Base-by-base conservation (phyloP, 176 grass and related monocot species). In the Neostapfia colusana region DNA sequence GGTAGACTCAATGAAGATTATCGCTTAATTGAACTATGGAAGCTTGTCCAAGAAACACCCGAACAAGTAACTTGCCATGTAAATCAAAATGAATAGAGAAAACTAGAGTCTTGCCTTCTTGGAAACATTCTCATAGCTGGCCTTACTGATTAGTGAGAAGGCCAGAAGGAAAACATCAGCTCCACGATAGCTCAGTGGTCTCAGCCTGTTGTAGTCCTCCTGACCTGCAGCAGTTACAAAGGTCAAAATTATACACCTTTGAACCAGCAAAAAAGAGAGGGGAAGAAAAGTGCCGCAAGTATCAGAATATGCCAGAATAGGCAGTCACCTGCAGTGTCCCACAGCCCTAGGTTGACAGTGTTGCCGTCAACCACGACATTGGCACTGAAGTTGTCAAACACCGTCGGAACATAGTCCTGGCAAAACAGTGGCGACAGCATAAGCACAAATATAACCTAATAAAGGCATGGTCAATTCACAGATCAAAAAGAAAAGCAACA, bases 71-170 rank as follows among this genome's bases (percentile, higher is more conserved):
- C 8, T 12, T 17, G 28, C 10, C 20, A 7, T 14, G 27, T 7
- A 79, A 67, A 85, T n/a, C 18, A 59, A 72, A 38, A 18, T 5
- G 16, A 66, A 75, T 34, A 66, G 4, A 74, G 63, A 81, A 40
- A 65, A 41, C 24, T 20, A 69, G 67, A 40, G n/a, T 43, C 86
- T 89, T 89, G 61, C 90, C 90, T 92, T 92, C 86, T 89, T 92
- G 7, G 90, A 88, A 83, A 92, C 90, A 78, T 92, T 92, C 78
- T 86, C 86, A 56, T 92, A 92, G 39, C 86, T 92, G 54, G 90
- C 90, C 81, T 92, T 92, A 58, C 90, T 92, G 74, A 92, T 92
- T 31, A 92, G 86, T 28, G 90, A 92, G 81, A 92, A 92, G 55
- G 90, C 86, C 80, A 92, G 86, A 76, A 89, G 86, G 65, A 92